Base-by-base conservation (phyloP, 208 protist species). In the Trypanosoma theileri region DNA sequence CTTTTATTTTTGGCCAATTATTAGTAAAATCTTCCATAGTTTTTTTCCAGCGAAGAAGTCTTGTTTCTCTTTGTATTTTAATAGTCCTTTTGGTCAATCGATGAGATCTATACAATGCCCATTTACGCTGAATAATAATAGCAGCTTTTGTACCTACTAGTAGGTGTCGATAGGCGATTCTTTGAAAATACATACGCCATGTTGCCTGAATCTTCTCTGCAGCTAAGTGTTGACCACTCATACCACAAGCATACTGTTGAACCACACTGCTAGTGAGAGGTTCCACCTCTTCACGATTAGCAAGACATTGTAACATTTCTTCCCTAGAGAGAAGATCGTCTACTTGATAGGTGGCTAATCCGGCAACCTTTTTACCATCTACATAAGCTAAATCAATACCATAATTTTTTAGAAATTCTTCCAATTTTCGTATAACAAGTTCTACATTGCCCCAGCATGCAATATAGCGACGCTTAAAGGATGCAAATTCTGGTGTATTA, bases 401-500 rank as follows among this genome's bases (percentile, higher is more conserved):
- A 69, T 93, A 96, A 63, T 48, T 82, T 45, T 61, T 71, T 16
- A 97, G 69, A 19, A 97, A 81, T 53, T 86, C 67, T 59, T 96
- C 94, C 10, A 97, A 57, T 42, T 73, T 71, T 53, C 85, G 69
- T 50, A 97, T 84, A 35, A 96, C 53, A 40, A 75, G 70, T 67
- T 94, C 82, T 50, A 97, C 85, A 62, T 80, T 87, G n/a, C 89
- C 88, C 92, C 94, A 97, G 40, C 71, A 84, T 0, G 81, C 68
- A 13, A 54, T 56, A 71, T 93, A 96, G 62, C 88, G 78, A 58
- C 93, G 77, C 69, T 96, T 91, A 63, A 95, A 97, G 16, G 91
- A 96, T 19, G 84, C 84, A 75, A 96, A 97, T 78, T 97, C 91
- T 4, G 93, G 93, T 28, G 93, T 97, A 56, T 80, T 94, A 52